Base-by-base conservation (phyloP, 345 rosid genomes). In the Moringa oleifera region DNA sequence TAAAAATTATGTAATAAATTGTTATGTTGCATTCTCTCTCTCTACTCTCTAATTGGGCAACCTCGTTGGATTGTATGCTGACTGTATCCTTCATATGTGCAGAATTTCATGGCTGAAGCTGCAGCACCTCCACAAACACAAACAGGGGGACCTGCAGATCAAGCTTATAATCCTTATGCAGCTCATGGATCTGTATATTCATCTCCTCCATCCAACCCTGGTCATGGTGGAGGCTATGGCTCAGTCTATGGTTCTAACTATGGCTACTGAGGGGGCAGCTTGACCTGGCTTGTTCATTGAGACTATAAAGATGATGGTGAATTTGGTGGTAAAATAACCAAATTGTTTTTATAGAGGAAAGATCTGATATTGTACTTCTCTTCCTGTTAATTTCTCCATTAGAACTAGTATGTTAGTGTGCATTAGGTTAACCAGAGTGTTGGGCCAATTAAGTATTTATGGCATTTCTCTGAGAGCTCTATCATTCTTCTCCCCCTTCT, bases 91-190 rank as follows among this genome's bases (percentile, higher is more conserved):
- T n/a, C 23, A 11, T 51, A 8, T 36, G 15, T 79, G 85, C 90
- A 95, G 99, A 95, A 91, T 76, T 95, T 87, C 77, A 89, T 95
- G 93, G 91, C 96, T 25, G 99, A 95, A 71, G 96, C 96, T 23
- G 95, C 80, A 52, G 90, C 82, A 8, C 79, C 85, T 2, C 56
- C 83, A 33, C 95, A 83, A 68, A 41, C 79, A 20, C 95, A 77
- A 20, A 37, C 83, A 0, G 80, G 76, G 33, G 88, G 82, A 6
- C 59, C 79, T 16, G 63, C 87, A 25, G 97, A 90, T 66, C 99
- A 88, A 80, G 92, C 86, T 12, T 94, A 90, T 74, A 88, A 88
- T 74, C 88, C 97, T 0, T 94, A 94, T 47, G 90, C 89, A 24
- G 74, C 83, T 25, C 98, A 90, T 2, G 71, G 94, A 36, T 86